Percentiles rank a stretch among this genome's conserved stretches.
Evolutionary conservation across 345 rosid species (phyloP).

Genomic region (Eucalyptus guilfoylei): DNA sequence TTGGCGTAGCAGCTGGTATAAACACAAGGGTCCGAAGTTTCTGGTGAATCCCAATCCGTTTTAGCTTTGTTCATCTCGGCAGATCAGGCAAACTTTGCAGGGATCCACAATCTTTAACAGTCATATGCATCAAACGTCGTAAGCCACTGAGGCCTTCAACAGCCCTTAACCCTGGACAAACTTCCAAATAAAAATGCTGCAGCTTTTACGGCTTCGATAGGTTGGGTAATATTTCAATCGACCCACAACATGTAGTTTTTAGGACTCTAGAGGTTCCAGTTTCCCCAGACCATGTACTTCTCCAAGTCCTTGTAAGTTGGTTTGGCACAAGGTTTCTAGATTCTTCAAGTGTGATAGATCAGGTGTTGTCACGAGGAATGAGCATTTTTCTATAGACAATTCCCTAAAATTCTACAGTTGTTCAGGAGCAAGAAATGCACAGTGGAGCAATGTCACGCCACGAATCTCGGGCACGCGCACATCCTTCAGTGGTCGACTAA

Average conservation of each 20-base stretch:
- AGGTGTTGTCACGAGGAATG: neutral
- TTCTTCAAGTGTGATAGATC: neutral
- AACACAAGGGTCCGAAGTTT: neutral
- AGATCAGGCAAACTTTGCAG: neutral
- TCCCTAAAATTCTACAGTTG: neutral
- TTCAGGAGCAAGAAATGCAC: neutral
- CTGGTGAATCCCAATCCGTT: neutral
- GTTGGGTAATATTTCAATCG: neutral
- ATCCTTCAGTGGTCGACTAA: no score
- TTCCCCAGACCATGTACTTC: neutral
- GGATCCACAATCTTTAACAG: neutral
- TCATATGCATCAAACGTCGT: accelerated
- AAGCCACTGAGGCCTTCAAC: neutral
- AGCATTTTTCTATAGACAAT: neutral
- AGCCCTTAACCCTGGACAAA: neutral
- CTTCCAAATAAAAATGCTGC: neutral
- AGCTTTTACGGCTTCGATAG: neutral
- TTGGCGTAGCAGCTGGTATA: neutral
- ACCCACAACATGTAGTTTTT: neutral
- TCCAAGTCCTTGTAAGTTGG: neutral
- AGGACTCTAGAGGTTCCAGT: neutral
- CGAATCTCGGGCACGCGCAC: no score
- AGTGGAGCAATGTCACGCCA: no score
- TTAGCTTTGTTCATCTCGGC: neutral
- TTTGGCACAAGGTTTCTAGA: neutral